Percentiles rank a stretch among this genome's conserved stretches.
phyloP scores from a whole-genome alignment of 1,284 basidiomycete genomes.

The Ceratobasidium sp. region DNA sequence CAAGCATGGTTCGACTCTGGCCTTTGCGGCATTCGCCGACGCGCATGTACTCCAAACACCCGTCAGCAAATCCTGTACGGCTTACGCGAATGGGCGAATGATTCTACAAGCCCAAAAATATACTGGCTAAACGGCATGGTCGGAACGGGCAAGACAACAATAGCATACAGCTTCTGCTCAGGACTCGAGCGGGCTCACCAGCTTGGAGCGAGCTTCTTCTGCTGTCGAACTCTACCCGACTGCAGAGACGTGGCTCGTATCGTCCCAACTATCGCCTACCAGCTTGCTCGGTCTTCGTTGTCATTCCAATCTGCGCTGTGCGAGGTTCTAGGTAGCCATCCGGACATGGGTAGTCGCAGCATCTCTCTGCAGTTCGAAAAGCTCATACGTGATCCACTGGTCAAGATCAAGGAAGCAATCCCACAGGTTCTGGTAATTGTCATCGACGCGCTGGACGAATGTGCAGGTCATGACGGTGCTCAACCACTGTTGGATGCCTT shows the following conservation, averaged over 20 bases:
- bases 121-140: conserved; percentile 27
- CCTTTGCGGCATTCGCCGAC: neutral
- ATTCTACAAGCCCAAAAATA: neutral
- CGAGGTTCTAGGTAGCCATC: neutral
- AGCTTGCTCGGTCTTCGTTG: conserved; percentile 15
- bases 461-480: neutral
- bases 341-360: neutral
- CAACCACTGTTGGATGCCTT: neutral
- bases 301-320: conserved; percentile 3
- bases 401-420: neutral
- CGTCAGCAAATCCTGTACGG: neutral
- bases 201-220: conserved; percentile 33
- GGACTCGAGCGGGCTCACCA: neutral
- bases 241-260: conserved; percentile 2
- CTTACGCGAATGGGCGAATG: neutral
- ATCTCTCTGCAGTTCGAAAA: conserved; percentile 15
- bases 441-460: conserved; percentile 40
- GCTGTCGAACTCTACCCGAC: neutral
- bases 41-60: conserved; percentile 22
- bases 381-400: neutral
- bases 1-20: neutral
- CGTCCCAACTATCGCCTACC: conserved; percentile 8
- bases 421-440: conserved; percentile 2
- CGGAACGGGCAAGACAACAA: conserved; percentile 21
- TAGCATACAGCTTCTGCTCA: conserved; percentile 23